A percentile compares a stretch with the other conserved stretches of the same genome.
Conservation (phyloP, 225 moss, liverwort and hornwort genomes). For the Neckera pumila region DNA sequence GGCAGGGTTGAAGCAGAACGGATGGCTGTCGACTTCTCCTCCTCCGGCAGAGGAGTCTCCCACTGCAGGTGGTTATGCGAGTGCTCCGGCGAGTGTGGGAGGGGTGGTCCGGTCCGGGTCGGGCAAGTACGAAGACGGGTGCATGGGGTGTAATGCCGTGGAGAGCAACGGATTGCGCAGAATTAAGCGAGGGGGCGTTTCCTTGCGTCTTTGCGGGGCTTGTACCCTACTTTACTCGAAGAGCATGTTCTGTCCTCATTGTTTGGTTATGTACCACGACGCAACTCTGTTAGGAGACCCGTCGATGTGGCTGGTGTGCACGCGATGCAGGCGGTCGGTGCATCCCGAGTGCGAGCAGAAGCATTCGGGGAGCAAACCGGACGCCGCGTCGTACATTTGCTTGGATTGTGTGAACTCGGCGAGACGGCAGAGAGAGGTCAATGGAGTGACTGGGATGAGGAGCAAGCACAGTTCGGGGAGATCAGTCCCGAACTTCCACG, state of each 20-base stretch:
- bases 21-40: slow-evolving; percentile 42
- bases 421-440: slow-evolving; percentile 43
- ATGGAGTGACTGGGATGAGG: slow-evolving; percentile 37
- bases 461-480: slow-evolving; percentile 33
- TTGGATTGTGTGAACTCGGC: slow-evolving; percentile 55
- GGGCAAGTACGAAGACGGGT: slow-evolving; percentile 35
- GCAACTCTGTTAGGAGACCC: slow-evolving; percentile 46
- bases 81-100: slow-evolving; percentile 8
- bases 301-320: slow-evolving; percentile 62
- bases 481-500: slow-evolving; percentile 27
- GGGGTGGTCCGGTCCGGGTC: slow-evolving; percentile 3
- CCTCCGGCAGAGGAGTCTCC: slow-evolving; percentile 19
- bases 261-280: slow-evolving; percentile 61
- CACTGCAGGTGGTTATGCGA: background rate
- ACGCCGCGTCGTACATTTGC: slow-evolving; percentile 47
- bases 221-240: slow-evolving; percentile 60
- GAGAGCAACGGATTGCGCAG: slow-evolving; percentile 51
- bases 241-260: slow-evolving; percentile 70
- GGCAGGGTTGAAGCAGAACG: slow-evolving; percentile 90
- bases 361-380: slow-evolving; percentile 20
- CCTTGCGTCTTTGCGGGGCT: slow-evolving; percentile 57
- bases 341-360: slow-evolving; percentile 80
- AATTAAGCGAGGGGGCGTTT: slow-evolving; percentile 63
- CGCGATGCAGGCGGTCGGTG: slow-evolving; percentile 65
- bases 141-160: slow-evolving; percentile 53